Conservation (phyloP, 306 rosid genomes). For the Dalbergia cultrata region DNA sequence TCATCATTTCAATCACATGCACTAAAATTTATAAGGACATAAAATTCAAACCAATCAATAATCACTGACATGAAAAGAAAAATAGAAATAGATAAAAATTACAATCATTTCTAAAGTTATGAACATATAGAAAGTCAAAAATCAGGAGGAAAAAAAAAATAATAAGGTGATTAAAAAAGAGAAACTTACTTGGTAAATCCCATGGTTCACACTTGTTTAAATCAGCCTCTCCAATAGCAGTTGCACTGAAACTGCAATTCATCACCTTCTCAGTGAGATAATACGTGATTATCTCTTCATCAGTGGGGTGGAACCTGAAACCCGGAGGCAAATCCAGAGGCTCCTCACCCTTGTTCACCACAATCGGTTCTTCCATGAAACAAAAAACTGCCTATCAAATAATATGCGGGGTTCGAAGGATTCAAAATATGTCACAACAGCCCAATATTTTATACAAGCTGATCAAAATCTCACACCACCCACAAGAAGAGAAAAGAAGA, state of each 20-base stretch:
- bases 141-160: neutral
- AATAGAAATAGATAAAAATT: no score
- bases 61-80: neutral
- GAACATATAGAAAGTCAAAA: neutral
- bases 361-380: slow-evolving; percentile 62
- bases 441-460: slow-evolving; percentile 34
- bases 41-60: neutral
- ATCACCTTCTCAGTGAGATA: slow-evolving; percentile 76
- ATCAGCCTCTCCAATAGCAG: slow-evolving; percentile 92
- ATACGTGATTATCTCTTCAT: slow-evolving; percentile 75
- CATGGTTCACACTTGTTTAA: slow-evolving; percentile 92
- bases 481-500: neutral
- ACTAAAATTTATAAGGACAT: neutral
- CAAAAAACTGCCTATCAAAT: neutral
- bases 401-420: neutral
- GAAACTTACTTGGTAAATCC: slow-evolving; percentile 85
- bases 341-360: slow-evolving; percentile 61
- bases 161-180: neutral
- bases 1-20: neutral
- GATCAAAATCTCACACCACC: neutral
- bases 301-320: slow-evolving; percentile 93
- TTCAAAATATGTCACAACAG: slow-evolving; percentile 32
- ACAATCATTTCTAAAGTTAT: neutral
- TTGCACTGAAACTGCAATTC: slow-evolving; percentile 69
- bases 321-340: slow-evolving; percentile 88